These are phyloP conservation scores for Dryas octopetala DNA, from an alignment of 306 rosid genomes.

Conservation along the genomic window DNA sequence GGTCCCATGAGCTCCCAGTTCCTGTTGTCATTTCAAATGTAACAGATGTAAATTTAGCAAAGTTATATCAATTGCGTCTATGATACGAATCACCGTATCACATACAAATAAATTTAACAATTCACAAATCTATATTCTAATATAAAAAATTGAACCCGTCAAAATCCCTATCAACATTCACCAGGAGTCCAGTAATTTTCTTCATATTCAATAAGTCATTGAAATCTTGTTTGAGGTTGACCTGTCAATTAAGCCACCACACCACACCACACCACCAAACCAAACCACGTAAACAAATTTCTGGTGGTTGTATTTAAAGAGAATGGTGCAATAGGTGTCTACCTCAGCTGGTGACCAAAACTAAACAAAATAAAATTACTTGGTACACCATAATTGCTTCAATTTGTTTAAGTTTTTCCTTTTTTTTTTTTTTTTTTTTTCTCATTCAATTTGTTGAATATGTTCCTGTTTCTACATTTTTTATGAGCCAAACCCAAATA, in stretches of 20 bases:
- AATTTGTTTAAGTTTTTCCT: too few species aligned
- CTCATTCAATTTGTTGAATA: neutral
- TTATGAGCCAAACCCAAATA: neutral
- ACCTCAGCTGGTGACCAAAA: too few species aligned
- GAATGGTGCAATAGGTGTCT: too few species aligned
- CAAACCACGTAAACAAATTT: neutral
- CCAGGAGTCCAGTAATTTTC: neutral
- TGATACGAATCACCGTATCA: too few species aligned
- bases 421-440: too few species aligned
- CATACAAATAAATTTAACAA: too few species aligned
- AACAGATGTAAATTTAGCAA: neutral
- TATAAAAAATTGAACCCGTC: too few species aligned
- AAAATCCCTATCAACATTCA: too few species aligned
- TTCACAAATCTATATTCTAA: too few species aligned
- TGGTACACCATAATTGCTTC: too few species aligned
- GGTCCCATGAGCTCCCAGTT: slow-evolving; percentile 12
- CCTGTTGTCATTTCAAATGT: slow-evolving; percentile 4
- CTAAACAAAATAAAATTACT: too few species aligned
- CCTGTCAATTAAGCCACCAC: neutral
- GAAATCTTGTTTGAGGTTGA: neutral
- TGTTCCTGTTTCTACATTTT: neutral
- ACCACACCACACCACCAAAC: neutral
- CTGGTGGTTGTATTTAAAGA: too few species aligned
- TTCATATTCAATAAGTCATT: neutral
- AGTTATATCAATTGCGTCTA: neutral